Percentiles rank a stretch among this genome's conserved stretches.
Conservation (phyloP, 768 basidiomycete genomes). For the Leucogyrophana mollusca region DNA sequence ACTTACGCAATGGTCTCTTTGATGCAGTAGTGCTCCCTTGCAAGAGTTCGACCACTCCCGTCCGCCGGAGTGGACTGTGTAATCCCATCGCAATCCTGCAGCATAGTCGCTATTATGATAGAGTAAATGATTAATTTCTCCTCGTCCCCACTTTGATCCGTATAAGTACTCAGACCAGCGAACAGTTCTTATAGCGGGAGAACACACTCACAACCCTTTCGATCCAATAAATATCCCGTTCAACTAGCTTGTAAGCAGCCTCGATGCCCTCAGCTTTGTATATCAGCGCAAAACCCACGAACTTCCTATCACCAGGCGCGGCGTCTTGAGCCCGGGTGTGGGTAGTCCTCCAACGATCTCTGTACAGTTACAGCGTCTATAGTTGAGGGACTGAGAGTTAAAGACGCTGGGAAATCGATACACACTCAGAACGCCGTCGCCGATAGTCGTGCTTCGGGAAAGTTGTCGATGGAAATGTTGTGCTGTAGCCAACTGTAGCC, state of each 20-base stretch:
- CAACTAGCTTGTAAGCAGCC: conserved; percentile 36
- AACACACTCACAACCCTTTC: conserved; percentile 38
- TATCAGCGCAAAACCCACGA: conserved; percentile 58
- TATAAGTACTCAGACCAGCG: too few species aligned
- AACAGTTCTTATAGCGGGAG: not conserved
- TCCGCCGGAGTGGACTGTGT: conserved; percentile 21
- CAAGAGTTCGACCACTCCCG: too few species aligned
- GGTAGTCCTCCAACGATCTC: too few species aligned
- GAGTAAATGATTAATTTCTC: conserved; percentile 52
- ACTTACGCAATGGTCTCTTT: too few species aligned
- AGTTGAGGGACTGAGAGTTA: not conserved
- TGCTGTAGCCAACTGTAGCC: too few species aligned
- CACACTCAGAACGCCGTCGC: conserved; percentile 44
- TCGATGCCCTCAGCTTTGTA: conserved; percentile 54
- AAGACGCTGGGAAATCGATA: too few species aligned
- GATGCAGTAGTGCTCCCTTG: too few species aligned
- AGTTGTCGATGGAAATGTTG: too few species aligned
- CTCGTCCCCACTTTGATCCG: conserved; percentile 62
- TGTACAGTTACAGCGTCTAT: too few species aligned
- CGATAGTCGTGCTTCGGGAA: conserved; percentile 19
- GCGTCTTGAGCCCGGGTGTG: too few species aligned
- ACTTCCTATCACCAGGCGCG: too few species aligned
- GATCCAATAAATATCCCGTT: conserved; percentile 42
- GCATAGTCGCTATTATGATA: conserved; percentile 36
- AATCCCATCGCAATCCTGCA: conserved; percentile 21